These are phyloP conservation scores for Teunomyces funiuensis DNA, from an alignment of 805 yeast species.

Conservation along the genomic window DNA sequence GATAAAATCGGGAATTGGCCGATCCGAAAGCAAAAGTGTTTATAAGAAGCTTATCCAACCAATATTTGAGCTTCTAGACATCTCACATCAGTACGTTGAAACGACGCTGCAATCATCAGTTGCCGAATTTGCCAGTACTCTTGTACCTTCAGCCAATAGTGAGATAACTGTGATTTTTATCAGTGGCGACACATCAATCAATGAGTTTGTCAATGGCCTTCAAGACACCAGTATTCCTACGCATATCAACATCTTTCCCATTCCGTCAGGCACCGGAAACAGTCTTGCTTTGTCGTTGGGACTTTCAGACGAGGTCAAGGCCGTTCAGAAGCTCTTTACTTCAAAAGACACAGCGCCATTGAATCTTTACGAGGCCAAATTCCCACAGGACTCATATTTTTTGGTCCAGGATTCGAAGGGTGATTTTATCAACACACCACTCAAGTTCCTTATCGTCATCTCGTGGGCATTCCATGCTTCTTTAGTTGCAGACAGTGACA, in stretches of 20 bases:
- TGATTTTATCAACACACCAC: slow-evolving; percentile 14
- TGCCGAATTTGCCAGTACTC: slow-evolving; percentile 32
- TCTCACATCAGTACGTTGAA: slow-evolving; percentile 40
- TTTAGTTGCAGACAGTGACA: slow-evolving; percentile 76
- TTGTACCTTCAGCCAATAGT: slow-evolving; percentile 17
- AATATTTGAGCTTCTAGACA: slow-evolving; percentile 36
- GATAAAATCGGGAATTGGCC: slow-evolving; percentile 47
- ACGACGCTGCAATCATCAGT: slow-evolving; percentile 45
- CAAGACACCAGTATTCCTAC: slow-evolving; percentile 7
- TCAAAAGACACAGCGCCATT: slow-evolving; percentile 31
- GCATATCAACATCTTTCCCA: slow-evolving; percentile 27
- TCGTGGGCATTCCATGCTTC: slow-evolving; percentile 90
- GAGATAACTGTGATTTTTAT: slow-evolving; percentile 54
- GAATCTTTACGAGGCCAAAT: slow-evolving; percentile 42
- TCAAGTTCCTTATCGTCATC: slow-evolving; percentile 59
- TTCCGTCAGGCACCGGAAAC: slow-evolving; percentile 89
- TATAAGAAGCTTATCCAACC: slow-evolving; percentile 48
- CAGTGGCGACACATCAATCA: slow-evolving; percentile 85
- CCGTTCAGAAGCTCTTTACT: slow-evolving; percentile 38
- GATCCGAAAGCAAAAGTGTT: slow-evolving; percentile 30
- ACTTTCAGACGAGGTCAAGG: slow-evolving; percentile 20
- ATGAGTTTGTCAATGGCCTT: slow-evolving; percentile 66
- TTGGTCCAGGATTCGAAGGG: slow-evolving; percentile 19
- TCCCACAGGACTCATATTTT: slow-evolving; percentile 36
- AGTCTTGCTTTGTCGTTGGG: slow-evolving; percentile 69